These are phyloP conservation scores for Grifola frondosa DNA, from an alignment of 1,284 basidiomycete genomes.

Conservation along the genomic window DNA sequence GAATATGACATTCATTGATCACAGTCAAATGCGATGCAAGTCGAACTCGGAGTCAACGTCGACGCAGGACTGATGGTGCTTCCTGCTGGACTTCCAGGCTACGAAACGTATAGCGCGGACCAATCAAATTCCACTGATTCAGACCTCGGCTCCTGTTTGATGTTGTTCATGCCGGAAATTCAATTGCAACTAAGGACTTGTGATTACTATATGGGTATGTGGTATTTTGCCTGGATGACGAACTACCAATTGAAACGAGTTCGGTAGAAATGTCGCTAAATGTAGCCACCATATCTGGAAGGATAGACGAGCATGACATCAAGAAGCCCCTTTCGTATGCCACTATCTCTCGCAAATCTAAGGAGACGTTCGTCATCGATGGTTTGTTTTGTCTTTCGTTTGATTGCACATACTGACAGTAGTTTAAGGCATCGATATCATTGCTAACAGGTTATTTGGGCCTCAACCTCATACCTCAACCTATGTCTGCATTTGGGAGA, in stretches of 20 bases:
- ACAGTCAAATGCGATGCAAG: conserved; percentile 81
- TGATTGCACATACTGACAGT: conserved; percentile 18
- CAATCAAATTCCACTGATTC: conserved; percentile 21
- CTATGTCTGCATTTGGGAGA: conserved; percentile 91
- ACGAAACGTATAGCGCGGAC: conserved; percentile 40
- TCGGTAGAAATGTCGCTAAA: conserved; percentile 77
- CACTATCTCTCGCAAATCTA: conserved; percentile 21
- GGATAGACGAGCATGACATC: conserved; percentile 48
- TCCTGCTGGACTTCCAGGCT: conserved; percentile 77
- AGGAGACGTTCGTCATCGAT: conserved; percentile 59
- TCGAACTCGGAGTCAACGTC: conserved; percentile 60
- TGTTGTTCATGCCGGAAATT: conserved; percentile 63
- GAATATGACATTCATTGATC: not conserved
- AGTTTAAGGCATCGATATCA: conserved; percentile 69
- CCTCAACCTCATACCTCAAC: conserved; percentile 81
- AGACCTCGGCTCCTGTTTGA: conserved; percentile 54
- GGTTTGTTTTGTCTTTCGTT: conserved; percentile 39
- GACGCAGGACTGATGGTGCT: conserved; percentile 59
- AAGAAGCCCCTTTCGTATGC: conserved; percentile 42
- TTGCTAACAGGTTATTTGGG: conserved; percentile 84
- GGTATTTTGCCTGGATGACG: no score
- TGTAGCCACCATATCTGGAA: conserved; percentile 55
- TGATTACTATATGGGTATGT: conserved; percentile 84
- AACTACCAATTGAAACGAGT: no score
- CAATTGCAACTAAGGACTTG: conserved; percentile 78